A percentile compares a stretch with the other conserved stretches of the same genome.
Conservation (phyloP, 352 stramenopile genomes). For the Pelagophyceae sp. region DNA sequence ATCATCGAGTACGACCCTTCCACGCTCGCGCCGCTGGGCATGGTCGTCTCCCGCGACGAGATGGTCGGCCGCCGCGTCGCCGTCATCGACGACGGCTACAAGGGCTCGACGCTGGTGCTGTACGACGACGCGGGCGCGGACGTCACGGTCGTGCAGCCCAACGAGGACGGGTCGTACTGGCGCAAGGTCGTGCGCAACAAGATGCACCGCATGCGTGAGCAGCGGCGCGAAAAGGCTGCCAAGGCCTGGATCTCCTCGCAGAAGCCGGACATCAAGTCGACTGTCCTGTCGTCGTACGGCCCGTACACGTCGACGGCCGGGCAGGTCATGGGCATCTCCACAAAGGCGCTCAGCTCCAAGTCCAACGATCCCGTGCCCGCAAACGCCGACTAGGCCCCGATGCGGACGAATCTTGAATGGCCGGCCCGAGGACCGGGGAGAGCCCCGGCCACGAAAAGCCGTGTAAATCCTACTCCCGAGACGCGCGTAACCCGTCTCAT, state of each 20-base stretch:
- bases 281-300: slow-evolving; percentile 18
- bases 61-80: slow-evolving; percentile 51
- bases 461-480: too few species aligned
- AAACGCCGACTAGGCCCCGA: too few species aligned
- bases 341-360: neutral
- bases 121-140: slow-evolving; percentile 37
- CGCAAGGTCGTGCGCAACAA: slow-evolving; percentile 66
- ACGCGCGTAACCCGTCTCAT: too few species aligned
- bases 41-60: slow-evolving; percentile 58
- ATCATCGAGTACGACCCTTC: slow-evolving; percentile 48
- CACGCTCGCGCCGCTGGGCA: slow-evolving; percentile 59
- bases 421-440: too few species aligned
- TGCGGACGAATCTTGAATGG: too few species aligned
- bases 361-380: too few species aligned
- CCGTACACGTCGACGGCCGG: slow-evolving; percentile 21
- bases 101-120: slow-evolving; percentile 41
- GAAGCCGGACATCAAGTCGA: neutral
- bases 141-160: slow-evolving; percentile 55
- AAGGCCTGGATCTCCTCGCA: neutral
- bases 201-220: slow-evolving; percentile 58
- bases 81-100: slow-evolving; percentile 34
- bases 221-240: slow-evolving; percentile 44
- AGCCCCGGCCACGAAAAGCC: too few species aligned
- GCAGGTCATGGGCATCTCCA: slow-evolving; percentile 13
- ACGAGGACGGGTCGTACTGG: slow-evolving; percentile 71